Percentiles rank a stretch among this genome's conserved stretches.
These are phyloP conservation scores for Penicillium paxilli DNA, from an alignment of 495 filamentous ascomycete species.

Conservation along the genomic window DNA sequence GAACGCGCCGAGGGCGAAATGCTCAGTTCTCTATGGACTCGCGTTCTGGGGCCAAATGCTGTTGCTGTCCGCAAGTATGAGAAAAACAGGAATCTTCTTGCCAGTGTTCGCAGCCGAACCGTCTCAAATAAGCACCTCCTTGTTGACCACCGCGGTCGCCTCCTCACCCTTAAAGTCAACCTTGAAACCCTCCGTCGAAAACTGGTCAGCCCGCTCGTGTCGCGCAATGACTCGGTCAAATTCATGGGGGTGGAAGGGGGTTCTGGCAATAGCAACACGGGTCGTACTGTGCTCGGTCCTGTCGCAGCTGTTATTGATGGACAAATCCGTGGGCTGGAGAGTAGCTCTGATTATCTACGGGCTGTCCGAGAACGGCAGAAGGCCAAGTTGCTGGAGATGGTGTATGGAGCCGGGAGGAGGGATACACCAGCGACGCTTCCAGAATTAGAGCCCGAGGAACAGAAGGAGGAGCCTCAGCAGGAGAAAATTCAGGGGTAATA, in stretches of 20 bases:
- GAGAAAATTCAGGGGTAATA: constrained; percentile 9
- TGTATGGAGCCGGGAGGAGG: constrained; percentile 62
- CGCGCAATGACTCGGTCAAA: constrained; percentile 57
- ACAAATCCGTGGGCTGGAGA: constrained; percentile 79
- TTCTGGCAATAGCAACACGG: constrained; percentile 33
- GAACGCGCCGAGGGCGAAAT: constrained; percentile 77
- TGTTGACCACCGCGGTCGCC: constrained; percentile 77
- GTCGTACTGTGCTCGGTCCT: constrained; percentile 59
- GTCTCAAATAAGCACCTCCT: constrained; percentile 83
- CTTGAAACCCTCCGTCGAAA: constrained; percentile 76
- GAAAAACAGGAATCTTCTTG: constrained; percentile 74
- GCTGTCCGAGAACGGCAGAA: constrained; percentile 75
- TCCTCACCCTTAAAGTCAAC: constrained; percentile 75
- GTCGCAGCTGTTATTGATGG: constrained; percentile 64
- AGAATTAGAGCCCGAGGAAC: constrained; percentile 20
- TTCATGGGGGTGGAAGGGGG: constrained; percentile 36
- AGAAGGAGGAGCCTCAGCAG: constrained; percentile 18
- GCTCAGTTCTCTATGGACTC: constrained; percentile 81
- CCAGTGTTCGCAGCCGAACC: constrained; percentile 75
- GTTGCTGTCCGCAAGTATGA: constrained; percentile 79
- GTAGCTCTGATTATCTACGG: constrained; percentile 73
- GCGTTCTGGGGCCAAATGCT: constrained; percentile 72
- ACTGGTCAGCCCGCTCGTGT: constrained; percentile 77
- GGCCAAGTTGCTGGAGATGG: constrained; percentile 75
- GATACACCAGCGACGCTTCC: constrained; percentile 28